Evolutionary conservation across 2,329 filamentous ascomycete species (phyloP).

Genomic region (Fusarium drepaniforme): DNA sequence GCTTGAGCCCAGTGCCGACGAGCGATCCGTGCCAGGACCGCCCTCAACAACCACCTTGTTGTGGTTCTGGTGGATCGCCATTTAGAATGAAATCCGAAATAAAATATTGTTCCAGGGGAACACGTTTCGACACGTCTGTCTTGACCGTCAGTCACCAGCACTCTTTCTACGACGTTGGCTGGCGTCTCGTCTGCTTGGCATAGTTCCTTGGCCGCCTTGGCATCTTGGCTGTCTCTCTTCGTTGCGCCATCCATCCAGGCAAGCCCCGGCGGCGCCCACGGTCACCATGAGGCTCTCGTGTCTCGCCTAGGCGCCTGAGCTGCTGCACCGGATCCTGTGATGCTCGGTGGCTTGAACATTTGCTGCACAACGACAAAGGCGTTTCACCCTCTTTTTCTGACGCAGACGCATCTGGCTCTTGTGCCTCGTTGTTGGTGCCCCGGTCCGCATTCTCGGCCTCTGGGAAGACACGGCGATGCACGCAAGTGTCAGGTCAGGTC

Average conservation of each 20-base stretch:
- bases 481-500: slow-evolving; percentile 42
- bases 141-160: slow-evolving; percentile 10
- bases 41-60: slow-evolving; percentile 39
- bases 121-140: slow-evolving; percentile 35
- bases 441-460: slow-evolving; percentile 7
- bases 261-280: slow-evolving; percentile 8
- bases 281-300: slow-evolving; percentile 29
- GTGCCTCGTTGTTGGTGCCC: slow-evolving; percentile 5
- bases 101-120: slow-evolving; percentile 36
- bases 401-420: slow-evolving; percentile 1
- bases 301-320: slow-evolving; percentile 14
- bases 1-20: slow-evolving; percentile 40
- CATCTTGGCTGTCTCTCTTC: slow-evolving; percentile 13
- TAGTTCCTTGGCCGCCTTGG: slow-evolving; percentile 16
- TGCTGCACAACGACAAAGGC: slow-evolving; percentile 6
- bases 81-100: slow-evolving; percentile 35
- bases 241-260: slow-evolving; percentile 11
- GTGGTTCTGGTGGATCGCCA: slow-evolving; percentile 40
- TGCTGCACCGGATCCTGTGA: slow-evolving; percentile 10
- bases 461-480: slow-evolving; percentile 25
- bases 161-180: slow-evolving; percentile 12
- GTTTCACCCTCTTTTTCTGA: slow-evolving; percentile 23
- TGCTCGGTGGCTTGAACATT: slow-evolving; percentile 4
- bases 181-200: slow-evolving; percentile 10
- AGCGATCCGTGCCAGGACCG: slow-evolving; percentile 39